phyloP scores from a whole-genome alignment of 2,329 filamentous ascomycete species.

The Colletotrichum sublineola region DNA sequence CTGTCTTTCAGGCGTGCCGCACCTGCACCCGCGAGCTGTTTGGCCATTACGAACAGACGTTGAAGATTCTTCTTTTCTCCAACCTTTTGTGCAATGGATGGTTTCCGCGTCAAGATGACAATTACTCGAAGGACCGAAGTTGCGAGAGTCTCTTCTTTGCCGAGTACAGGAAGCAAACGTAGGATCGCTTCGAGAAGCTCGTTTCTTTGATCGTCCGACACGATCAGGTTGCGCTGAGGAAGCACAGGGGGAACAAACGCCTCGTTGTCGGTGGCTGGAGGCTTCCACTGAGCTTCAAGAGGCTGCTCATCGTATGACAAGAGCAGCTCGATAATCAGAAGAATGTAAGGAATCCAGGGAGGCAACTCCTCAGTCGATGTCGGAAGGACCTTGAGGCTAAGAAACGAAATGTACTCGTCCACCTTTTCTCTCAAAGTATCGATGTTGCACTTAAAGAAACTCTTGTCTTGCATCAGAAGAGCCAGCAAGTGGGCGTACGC shows the following conservation, averaged over 20 bases:
- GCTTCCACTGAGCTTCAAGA: constrained; percentile 77
- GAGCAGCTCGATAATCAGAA: constrained; percentile 90
- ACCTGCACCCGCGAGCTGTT: constrained; percentile 85
- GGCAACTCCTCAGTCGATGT: constrained; percentile 76
- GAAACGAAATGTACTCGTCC: constrained; percentile 80
- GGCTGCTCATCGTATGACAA: constrained; percentile 92
- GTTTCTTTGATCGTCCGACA: constrained; percentile 74
- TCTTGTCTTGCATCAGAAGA: constrained; percentile 83
- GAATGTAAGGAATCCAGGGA: constrained; percentile 91
- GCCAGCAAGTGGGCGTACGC: constrained; percentile 94
- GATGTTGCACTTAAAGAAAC: constrained; percentile 83
- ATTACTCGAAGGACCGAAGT: constrained; percentile 86
- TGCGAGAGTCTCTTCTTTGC: constrained; percentile 88
- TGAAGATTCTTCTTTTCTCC: constrained; percentile 92
- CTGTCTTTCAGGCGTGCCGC: constrained; percentile 77
- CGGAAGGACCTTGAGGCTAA: constrained; percentile 68
- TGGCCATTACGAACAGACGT: constrained; percentile 93
- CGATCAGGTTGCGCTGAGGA: constrained; percentile 59
- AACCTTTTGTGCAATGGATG: constrained; percentile 79
- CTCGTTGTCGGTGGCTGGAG: constrained; percentile 65
- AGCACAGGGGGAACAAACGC: constrained; percentile 67
- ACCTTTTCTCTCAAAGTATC: constrained; percentile 83
- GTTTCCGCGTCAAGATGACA: constrained; percentile 87
- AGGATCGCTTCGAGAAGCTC: constrained; percentile 82
- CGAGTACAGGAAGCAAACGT: constrained; percentile 85